Evolutionary conservation across 2,329 filamentous ascomycete genomes (phyloP), one percentile per base, ranked within the genome.

Genomic region (Cadophora sp.): DNA sequence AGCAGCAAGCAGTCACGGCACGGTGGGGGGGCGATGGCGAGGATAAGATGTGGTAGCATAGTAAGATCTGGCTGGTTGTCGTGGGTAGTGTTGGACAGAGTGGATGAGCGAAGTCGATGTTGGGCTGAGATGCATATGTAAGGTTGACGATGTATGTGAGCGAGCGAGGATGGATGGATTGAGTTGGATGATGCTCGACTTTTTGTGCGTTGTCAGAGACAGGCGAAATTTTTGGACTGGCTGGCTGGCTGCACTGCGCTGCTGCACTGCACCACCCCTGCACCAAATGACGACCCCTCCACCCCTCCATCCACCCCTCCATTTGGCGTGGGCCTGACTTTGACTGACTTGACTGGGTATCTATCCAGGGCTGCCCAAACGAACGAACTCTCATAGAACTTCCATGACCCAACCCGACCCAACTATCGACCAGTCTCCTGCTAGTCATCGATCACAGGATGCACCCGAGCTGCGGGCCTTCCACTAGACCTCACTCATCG

Each of bases 121-220:
- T 61, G 68, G 72, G 72, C 71, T 72, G 66, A 64, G 69, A 73
- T 62, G 75, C 74, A 75, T 74, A 65, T 64, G 61, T 37, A 40
- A 59, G 56, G 56, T 40, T 26, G 56, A 24, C n/a, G 31, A 48
- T 48, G 19, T 48, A 59, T 37, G 56, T 22, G 31, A 26, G 31
- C 34, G 43, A 34, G 51, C 9, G 26, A 55, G 26, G 26, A 55
- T 24, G 34, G 50, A 53, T 53, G 27, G 9, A 8, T 4, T 11
- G 22, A 58, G 43, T n/a, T 58, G 31, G 55, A 58, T 58, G 55
- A 58, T 40, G 34, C 22, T 59, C 56, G 31, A 59, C 31, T 43
- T 48, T 43, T 55, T 58, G 50, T 65, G 51, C 29, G 53, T 59
- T 59, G 62, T 59, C 37, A 58, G 48, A 59, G 46, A 37, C 46